phyloP scores from a whole-genome alignment of 1,139 yeast genomes.

The Nadsonia starkeyi-henricii region DNA sequence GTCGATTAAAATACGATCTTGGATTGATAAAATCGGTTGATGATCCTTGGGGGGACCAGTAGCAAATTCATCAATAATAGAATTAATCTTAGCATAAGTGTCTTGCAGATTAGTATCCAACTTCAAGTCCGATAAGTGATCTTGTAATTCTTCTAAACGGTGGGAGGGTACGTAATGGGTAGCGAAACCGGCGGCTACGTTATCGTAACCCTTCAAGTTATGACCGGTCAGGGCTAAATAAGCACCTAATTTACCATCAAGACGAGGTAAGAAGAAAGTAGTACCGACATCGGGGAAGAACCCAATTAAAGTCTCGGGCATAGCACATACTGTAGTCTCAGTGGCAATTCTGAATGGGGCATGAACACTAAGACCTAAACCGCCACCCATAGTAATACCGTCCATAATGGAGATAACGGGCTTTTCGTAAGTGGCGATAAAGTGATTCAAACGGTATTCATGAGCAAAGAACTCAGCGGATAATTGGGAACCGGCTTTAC shows the following conservation, averaged over 20 bases:
- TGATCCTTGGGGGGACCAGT: conserved; percentile 54
- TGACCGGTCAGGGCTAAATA: conserved; percentile 83
- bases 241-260: conserved; percentile 72
- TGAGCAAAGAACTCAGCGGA: conserved; percentile 57
- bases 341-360: conserved; percentile 91
- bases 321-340: conserved; percentile 79
- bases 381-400: conserved; percentile 98
- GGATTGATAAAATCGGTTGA: conserved; percentile 42
- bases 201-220: conserved; percentile 61
- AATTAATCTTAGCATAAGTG: conserved; percentile 48
- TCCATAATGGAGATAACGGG: conserved; percentile 78
- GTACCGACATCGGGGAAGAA: conserved; percentile 96
- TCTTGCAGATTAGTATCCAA: conserved; percentile 20
- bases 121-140: conserved; percentile 42
- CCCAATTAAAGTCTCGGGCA: conserved; percentile 98
- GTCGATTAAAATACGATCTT: conserved; percentile 51
- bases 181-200: conserved; percentile 70
- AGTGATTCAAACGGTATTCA: conserved; percentile 73
- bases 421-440: conserved; percentile 67
- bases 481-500: conserved; percentile 20
- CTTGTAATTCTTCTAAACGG: conserved; percentile 45
- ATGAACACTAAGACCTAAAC: conserved; percentile 84
- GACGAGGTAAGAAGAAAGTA: conserved; percentile 71
- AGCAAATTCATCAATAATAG: conserved; percentile 64
- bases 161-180: conserved; percentile 74